Base-by-base conservation (phyloP, 164 flowering plant species). In the Vitis amurensis region DNA sequence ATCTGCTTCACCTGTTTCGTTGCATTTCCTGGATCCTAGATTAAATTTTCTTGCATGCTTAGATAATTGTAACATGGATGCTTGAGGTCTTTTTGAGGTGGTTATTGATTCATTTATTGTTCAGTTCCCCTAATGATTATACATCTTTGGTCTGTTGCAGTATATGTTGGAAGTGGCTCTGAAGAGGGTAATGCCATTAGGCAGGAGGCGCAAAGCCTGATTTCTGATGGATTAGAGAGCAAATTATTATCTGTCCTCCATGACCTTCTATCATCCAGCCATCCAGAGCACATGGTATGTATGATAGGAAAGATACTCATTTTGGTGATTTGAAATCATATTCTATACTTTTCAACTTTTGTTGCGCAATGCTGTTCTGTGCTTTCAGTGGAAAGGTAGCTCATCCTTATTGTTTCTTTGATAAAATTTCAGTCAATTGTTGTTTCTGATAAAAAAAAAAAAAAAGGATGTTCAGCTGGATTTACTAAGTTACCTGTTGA, bases 201-300 rank as follows among this genome's bases (percentile, higher is more conserved):
- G 71, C 81, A 83, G 70, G 89, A 76, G 77, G 90, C 84, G 6
- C 60, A 70, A 67, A 83, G 76, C 74, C 78, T 95, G 66, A 73
- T 95, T 73, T 77, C 87, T 73, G 91, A 80, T 80, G 99, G 98
- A 49, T 61, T 95, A 67, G 99, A 91, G 70, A 72, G 75, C 59
- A 87, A 80, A 68, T 77, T 87, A 65, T 56, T 83, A 27, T 79
- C 82, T 55, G 68, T 81, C 62, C 78, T 95, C 19, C 69, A 85
- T 73, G 80, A 72, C 50, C 91, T 88, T 76, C 67, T 89, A 37
- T 85, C 86, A 19, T 79, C 86, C 66, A 79, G 73, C 62, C 79
- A 82, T 79, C 96, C 94, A 13, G 89, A 87, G 66, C 72, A 83
- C 56, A 86, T 93, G 98, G 99, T 93, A 81, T 76, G 88, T 70